A percentile compares a stretch with the other conserved stretches of the same genome.
Evolutionary conservation across 345 rosid genomes (phyloP).

Genomic region (Eucalyptus marginata): DNA sequence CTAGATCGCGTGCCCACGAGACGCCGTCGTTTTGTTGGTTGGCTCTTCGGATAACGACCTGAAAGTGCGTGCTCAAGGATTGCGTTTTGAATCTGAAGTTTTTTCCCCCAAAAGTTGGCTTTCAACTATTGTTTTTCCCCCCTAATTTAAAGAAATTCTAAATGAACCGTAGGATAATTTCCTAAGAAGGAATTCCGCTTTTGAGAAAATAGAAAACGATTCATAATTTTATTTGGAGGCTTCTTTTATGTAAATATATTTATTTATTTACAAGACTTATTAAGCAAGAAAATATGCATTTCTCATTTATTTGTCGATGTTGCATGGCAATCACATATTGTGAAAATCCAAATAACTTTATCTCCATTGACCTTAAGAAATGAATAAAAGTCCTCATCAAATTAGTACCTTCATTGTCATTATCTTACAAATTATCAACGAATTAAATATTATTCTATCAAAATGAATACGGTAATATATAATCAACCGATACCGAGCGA

Average conservation of each 20-base stretch:
- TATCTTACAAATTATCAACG: accelerated
- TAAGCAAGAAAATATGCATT: background rate
- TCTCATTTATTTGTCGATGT: background rate
- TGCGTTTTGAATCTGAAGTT: background rate
- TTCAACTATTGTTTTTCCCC: background rate
- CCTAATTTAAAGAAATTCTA: background rate
- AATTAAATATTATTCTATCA: too few relatives aligned
- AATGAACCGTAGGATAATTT: background rate
- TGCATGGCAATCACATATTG: background rate
- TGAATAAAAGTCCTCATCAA: background rate
- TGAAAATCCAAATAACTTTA: background rate
- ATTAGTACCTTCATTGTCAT: background rate
- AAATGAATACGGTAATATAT: too few relatives aligned
- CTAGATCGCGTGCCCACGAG: background rate
- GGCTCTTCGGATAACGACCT: background rate
- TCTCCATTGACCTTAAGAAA: background rate
- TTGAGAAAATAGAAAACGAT: background rate
- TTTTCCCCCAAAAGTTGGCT: background rate
- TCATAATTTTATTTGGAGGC: background rate
- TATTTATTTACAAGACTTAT: background rate
- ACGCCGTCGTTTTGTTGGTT: background rate
- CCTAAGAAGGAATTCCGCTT: background rate
- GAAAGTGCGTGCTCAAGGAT: background rate
- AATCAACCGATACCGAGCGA: accelerated
- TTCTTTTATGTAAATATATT: background rate